These are phyloP conservation scores for Psilocybe cubensis DNA, from an alignment of 768 basidiomycete genomes.

Conservation along the genomic window DNA sequence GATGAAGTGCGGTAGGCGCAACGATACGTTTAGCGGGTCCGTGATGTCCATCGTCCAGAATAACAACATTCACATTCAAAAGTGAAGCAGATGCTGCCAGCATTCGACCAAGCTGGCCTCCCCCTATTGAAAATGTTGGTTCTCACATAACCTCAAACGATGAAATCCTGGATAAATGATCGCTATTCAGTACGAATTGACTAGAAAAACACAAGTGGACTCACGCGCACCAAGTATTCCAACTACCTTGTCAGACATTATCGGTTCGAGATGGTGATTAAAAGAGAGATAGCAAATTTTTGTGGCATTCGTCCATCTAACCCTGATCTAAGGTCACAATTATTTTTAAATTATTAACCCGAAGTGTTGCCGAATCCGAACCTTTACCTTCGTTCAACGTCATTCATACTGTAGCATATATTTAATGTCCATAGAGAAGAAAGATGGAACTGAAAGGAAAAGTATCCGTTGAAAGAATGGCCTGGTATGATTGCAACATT, in stretches of 20 bases:
- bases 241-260: conserved; percentile 49
- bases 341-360: too few species aligned
- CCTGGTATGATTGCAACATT: too few species aligned
- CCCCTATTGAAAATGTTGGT: conserved; percentile 56
- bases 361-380: too few species aligned
- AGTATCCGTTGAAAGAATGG: too few species aligned
- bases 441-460: too few species aligned
- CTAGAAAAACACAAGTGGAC: conserved; percentile 13
- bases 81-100: conserved; percentile 87
- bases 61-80: conserved; percentile 79
- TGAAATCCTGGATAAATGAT: conserved; percentile 12
- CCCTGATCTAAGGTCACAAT: conserved; percentile 6
- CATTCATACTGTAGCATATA: too few species aligned
- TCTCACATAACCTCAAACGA: conserved; percentile 10
- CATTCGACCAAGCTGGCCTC: conserved; percentile 98
- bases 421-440: too few species aligned
- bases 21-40: conserved; percentile 91
- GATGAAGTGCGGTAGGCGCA: conserved; percentile 49
- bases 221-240: conserved; percentile 58
- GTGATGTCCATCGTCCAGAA: conserved; percentile 82
- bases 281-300: conserved; percentile 7
- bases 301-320: background rate
- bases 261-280: background rate
- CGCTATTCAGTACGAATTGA: conserved; percentile 4
- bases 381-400: too few species aligned